Evolutionary conservation across 371 early-diverging fungal genomes (phyloP).

Genomic region (Chytridiales sp.): DNA sequence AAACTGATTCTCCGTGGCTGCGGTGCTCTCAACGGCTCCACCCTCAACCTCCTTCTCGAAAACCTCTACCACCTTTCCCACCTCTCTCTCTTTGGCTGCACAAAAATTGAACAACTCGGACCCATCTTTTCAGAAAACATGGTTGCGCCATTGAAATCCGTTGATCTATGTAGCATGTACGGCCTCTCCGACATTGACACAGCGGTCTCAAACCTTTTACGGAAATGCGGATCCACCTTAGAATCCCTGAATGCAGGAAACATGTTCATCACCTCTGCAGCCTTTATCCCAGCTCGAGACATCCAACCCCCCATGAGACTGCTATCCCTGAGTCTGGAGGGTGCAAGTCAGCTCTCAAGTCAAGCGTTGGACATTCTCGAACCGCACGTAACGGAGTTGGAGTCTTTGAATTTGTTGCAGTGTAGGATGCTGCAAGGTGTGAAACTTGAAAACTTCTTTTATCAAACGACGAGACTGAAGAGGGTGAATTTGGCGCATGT

Average conservation of each 20-base stretch:
- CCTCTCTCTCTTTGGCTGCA: slow-evolving; percentile 1
- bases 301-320: neutral
- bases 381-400: neutral
- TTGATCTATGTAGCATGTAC: neutral
- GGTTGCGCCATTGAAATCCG: neutral
- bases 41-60: slow-evolving; percentile 5
- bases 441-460: too few relatives aligned
- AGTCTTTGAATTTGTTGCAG: neutral
- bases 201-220: neutral
- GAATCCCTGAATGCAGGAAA: neutral
- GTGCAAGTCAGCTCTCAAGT: neutral
- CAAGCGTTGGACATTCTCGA: neutral
- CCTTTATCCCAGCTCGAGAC: neutral
- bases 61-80: neutral
- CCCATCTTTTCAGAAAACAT: neutral
- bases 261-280: neutral
- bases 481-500: too few relatives aligned
- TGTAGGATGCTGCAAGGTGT: too few relatives aligned
- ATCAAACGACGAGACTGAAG: too few relatives aligned
- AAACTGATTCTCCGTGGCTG: slow-evolving; percentile 1
- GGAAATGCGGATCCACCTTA: neutral
- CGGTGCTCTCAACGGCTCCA: neutral
- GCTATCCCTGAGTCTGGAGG: neutral
- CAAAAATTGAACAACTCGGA: neutral
- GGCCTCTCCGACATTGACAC: neutral